Percentiles rank a stretch among this genome's conserved stretches.
These are phyloP conservation scores for Solanum sitiens DNA, from an alignment of 257 asterid genomes.

Conservation along the genomic window DNA sequence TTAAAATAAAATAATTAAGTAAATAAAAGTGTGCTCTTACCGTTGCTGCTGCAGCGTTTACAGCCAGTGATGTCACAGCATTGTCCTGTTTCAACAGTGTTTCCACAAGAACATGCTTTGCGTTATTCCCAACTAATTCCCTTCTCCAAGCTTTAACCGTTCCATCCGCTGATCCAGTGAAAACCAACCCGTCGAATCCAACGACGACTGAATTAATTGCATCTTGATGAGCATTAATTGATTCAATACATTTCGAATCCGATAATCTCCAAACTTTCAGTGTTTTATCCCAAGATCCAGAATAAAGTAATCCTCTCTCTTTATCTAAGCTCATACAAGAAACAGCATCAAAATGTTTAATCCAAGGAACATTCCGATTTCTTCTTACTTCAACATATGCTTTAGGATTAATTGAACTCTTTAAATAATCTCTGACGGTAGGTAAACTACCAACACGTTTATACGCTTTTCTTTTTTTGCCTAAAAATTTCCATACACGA, in stretches of 20 bases:
- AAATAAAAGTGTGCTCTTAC: background rate
- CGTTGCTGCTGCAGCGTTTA: conserved; percentile 17
- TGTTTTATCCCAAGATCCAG: conserved; percentile 92
- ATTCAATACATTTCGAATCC: conserved; percentile 73
- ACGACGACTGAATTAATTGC: conserved; percentile 63
- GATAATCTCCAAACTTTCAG: conserved; percentile 81
- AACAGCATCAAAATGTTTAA: conserved; percentile 70
- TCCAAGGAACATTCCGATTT: conserved; percentile 61
- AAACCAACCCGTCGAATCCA: conserved; percentile 51
- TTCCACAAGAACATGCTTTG: conserved; percentile 52
- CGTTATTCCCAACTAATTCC: conserved; percentile 39
- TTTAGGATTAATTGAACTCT: conserved; percentile 55
- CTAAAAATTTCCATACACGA: conserved; percentile 61
- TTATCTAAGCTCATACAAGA: conserved; percentile 59
- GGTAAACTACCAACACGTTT: conserved; percentile 70
- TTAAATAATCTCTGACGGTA: conserved; percentile 45
- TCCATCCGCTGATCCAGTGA: conserved; percentile 91
- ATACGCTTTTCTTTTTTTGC: conserved; percentile 14
- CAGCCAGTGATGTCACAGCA: conserved; percentile 74
- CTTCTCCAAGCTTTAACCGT: conserved; percentile 87
- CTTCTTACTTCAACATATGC: conserved; percentile 57
- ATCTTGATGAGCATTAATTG: conserved; percentile 63
- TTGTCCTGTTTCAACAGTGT: conserved; percentile 49
- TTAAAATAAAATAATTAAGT: background rate
- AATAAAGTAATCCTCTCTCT: conserved; percentile 45